Evolutionary conservation across 2,329 filamentous ascomycete species (phyloP), one percentile per base, ranked within the genome.

Genomic region (Diaporthe amygdali): DNA sequence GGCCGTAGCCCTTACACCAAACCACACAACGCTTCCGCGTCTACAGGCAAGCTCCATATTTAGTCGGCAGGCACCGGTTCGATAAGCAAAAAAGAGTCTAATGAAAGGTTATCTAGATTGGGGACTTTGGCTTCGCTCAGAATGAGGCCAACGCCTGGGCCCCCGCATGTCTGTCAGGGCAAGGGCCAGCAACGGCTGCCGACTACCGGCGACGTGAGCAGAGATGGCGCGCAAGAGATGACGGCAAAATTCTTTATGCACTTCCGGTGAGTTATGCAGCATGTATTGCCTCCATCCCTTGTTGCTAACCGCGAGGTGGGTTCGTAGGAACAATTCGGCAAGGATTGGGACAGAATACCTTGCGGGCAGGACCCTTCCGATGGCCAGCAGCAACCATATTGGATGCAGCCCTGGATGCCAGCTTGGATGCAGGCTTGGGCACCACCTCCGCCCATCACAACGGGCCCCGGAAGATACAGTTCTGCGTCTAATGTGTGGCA

Each of bases 401-500:
- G 17, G 2, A 32, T 25, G n/a, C 37, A 49, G 41, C 10, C 47
- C 9, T 49, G 66, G 54, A 30, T 49, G 66, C 32, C 54, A 25
- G 30, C 25, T 5, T 59, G 37, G 55, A 59, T 59, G 55, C 22
- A 17, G 25, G 22, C 37, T 20, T 67, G 64, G 64, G 20, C 17
- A 1, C 25, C 17, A 17, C 51, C 47, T 44, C 55, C 55, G 5
- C 64, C 64, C n/a, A 54, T 55, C 49, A 67, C 37, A 8, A 6
- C 64, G 25, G 64, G 64, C 8, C 64, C 64, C 3, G 64, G 49
- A 8, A 41, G 64, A 10, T 55, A 55, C n/a, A 34, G 37, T 12
- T 41, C 34, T 20, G 37, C 34, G 20, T 59, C 59, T 5, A 70
- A 67, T 25, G 25, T 70, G 22, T 70, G 68, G 68, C 68, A 70